Conservation (phyloP, 1,284 basidiomycete genomes). For the Tetrapyrgos nigripes region DNA sequence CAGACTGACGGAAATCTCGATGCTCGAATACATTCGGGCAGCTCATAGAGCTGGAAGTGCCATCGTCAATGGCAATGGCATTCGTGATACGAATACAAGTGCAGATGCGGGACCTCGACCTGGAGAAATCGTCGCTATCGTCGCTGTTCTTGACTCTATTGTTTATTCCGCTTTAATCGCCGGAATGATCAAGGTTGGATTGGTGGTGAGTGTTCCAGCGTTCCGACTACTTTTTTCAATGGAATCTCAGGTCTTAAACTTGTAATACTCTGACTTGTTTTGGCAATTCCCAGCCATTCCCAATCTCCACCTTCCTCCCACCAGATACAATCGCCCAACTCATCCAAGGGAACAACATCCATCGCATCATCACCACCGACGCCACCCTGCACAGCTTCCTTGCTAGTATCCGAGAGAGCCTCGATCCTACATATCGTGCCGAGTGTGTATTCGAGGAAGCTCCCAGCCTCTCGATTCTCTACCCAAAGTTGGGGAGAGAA, state of each 20-base stretch:
- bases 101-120: no score
- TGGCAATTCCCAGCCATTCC: slow-evolving; percentile 8
- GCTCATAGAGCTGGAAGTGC: slow-evolving; percentile 4
- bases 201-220: neutral
- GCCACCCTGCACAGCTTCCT: no score
- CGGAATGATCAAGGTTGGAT: slow-evolving; percentile 7
- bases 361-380: no score
- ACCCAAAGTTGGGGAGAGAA: no score
- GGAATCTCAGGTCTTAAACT: neutral
- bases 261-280: neutral
- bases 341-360: no score
- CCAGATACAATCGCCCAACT: no score
- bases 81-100: neutral
- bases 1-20: slow-evolving; percentile 5
- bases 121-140: slow-evolving; percentile 1
- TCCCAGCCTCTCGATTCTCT: neutral
- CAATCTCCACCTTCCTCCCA: slow-evolving; percentile 3
- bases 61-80: slow-evolving; percentile 13
- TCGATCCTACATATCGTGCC: slow-evolving; percentile 1
- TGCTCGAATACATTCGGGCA: slow-evolving; percentile 11
- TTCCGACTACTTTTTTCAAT: neutral
- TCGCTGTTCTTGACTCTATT: slow-evolving; percentile 1
- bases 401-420: no score
- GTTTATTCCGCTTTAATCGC: neutral
- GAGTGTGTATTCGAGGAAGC: neutral